Percentiles rank a stretch among this genome's conserved stretches.
Evolutionary conservation across 345 rosid species (phyloP).

Genomic region (Odontarrhena argentea): DNA sequence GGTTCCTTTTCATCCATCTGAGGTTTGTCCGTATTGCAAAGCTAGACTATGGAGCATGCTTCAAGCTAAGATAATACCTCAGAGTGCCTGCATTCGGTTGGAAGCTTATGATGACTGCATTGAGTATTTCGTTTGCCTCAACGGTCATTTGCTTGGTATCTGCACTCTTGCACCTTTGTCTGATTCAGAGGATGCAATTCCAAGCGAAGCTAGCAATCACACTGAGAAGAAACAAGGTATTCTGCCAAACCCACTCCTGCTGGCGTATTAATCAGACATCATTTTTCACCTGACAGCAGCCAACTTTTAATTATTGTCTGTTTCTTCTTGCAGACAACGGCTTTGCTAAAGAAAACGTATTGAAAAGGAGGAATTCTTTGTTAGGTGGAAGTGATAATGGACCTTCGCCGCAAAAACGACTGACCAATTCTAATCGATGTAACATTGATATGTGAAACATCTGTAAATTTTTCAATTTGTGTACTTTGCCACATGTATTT

Average conservation of each 20-base stretch:
- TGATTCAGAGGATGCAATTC: constrained; percentile 84
- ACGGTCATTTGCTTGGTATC: constrained; percentile 90
- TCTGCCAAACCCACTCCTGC: not conserved
- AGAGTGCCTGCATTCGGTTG: constrained; percentile 87
- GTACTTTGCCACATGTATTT: constrained; percentile 23
- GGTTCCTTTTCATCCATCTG: constrained; percentile 85
- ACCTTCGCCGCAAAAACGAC: constrained; percentile 31
- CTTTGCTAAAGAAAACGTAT: constrained; percentile 29
- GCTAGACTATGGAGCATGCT: constrained; percentile 95
- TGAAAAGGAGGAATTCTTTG: constrained; percentile 39
- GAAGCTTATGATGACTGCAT: constrained; percentile 91
- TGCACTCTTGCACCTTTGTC: constrained; percentile 92
- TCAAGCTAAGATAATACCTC: constrained; percentile 92
- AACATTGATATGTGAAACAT: constrained; percentile 36
- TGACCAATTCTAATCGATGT: constrained; percentile 33
- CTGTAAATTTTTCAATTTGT: constrained; percentile 32
- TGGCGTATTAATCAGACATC: not conserved
- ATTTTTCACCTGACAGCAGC: not conserved
- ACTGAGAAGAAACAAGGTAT: constrained; percentile 42
- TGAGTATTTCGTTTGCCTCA: constrained; percentile 90
- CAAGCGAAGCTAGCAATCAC: constrained; percentile 45
- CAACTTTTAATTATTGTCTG: not conserved
- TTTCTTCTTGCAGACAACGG: constrained; percentile 22
- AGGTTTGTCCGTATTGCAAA: constrained; percentile 91
- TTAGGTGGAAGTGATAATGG: constrained; percentile 39